phyloP scores from a whole-genome alignment of 305 asterid genomes.

The Fraxinus dipetala region DNA sequence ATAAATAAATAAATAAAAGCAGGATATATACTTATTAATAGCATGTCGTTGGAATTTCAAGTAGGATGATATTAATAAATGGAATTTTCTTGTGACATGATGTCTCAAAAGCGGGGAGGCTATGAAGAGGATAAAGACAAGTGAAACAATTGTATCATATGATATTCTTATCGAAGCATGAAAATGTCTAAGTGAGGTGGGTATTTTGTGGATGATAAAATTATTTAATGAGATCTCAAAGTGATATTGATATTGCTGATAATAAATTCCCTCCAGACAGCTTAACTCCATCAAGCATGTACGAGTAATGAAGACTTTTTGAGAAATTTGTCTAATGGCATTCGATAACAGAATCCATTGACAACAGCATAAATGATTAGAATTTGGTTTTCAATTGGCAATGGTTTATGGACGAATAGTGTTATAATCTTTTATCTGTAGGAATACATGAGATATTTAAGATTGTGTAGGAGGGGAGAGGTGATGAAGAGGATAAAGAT shows the following conservation, averaged over 20 bases:
- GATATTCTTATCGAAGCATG: not conserved
- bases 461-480: not conserved
- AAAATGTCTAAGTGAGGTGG: not conserved
- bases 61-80: not conserved
- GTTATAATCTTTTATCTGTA: not conserved
- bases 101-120: not conserved
- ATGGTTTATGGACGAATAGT: not conserved
- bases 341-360: not conserved
- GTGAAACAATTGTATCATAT: not conserved
- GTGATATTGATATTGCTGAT: not conserved
- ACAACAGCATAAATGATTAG: not conserved
- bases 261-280: not conserved
- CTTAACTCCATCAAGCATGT: not conserved
- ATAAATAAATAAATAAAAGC: too few relatives aligned
- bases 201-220: not conserved
- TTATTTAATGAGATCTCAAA: not conserved
- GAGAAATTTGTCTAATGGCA: not conserved
- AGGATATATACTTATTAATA: not conserved
- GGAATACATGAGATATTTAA: not conserved
- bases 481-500: not conserved
- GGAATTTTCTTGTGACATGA: not conserved
- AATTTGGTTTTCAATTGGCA: not conserved
- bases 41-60: not conserved
- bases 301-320: not conserved
- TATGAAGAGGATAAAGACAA: not conserved